phyloP scores from a whole-genome alignment of 805 yeast genomes.

The Kodamaea sagamina region DNA sequence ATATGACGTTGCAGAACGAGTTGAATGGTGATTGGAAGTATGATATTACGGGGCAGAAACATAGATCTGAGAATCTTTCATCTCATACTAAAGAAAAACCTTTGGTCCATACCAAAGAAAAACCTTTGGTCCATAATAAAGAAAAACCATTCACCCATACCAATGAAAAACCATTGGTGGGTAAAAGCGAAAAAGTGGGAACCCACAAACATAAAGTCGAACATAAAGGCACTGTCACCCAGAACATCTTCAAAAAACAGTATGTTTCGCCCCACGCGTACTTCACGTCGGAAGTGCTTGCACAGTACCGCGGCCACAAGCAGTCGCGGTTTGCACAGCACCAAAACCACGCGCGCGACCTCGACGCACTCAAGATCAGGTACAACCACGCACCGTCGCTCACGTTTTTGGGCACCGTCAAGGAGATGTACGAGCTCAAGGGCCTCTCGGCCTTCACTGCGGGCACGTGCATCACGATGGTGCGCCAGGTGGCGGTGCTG shows the following conservation, averaged over 20 bases:
- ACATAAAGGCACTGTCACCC: neutral
- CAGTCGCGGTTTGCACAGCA: conserved; percentile 25
- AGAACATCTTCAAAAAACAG: conserved; percentile 29
- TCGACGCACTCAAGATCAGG: conserved; percentile 24
- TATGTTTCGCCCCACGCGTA: conserved; percentile 47
- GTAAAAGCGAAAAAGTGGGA: no score
- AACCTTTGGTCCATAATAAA: no score
- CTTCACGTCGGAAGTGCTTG: conserved; percentile 35
- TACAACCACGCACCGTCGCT: conserved; percentile 58
- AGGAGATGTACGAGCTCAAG: conserved; percentile 68
- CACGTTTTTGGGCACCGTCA: conserved; percentile 52
- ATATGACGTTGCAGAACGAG: conserved; percentile 43
- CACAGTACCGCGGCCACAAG: conserved; percentile 27
- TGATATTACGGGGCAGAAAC: conserved; percentile 9
- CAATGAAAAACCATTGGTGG: no score
- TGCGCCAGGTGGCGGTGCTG: conserved; percentile 77
- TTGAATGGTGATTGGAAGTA: conserved; percentile 14
- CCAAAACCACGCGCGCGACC: conserved; percentile 9
- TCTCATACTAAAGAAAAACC: no score
- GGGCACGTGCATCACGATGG: conserved; percentile 79
- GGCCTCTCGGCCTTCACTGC: conserved; percentile 79
- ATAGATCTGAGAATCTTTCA: no score
- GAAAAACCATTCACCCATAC: no score
- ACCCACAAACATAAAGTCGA: neutral
- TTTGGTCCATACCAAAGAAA: no score